Conservation (phyloP, 306 rosid genomes). For the Castanea sativa region DNA sequence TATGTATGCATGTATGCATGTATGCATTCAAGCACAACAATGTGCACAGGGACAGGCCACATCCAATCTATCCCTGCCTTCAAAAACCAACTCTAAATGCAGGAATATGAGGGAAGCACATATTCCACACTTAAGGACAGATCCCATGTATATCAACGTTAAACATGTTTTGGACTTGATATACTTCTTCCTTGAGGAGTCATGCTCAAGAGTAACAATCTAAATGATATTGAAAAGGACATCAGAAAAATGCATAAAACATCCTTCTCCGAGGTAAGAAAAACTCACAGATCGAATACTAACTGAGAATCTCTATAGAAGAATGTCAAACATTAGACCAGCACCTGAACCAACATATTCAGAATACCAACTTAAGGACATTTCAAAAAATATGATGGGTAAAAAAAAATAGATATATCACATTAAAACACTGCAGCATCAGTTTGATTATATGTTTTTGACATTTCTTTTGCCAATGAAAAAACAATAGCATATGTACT, state of each 20-base stretch:
- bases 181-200: neutral
- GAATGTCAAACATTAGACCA: slow-evolving; percentile 38
- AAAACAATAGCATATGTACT: neutral
- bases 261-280: slow-evolving; percentile 32
- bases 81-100: neutral
- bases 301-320: slow-evolving; percentile 37
- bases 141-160: neutral
- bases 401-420: neutral
- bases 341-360: slow-evolving; percentile 51
- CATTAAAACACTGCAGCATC: neutral
- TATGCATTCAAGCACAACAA: neutral
- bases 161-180: neutral
- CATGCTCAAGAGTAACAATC: slow-evolving; percentile 6
- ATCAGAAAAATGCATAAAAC: slow-evolving; percentile 10
- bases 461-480: neutral
- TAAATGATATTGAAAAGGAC: slow-evolving; percentile 1
- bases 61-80: neutral
- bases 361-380: slow-evolving; percentile 28
- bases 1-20: neutral
- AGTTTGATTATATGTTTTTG: neutral
- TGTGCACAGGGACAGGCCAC: neutral
- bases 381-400: slow-evolving; percentile 4
- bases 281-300: slow-evolving; percentile 37
- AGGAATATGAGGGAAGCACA: neutral
- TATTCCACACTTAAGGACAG: neutral